Percentiles rank a stretch among this genome's conserved stretches.
phyloP scores from a whole-genome alignment of 2,329 filamentous ascomycete species.

The Orbilia ellipsospora region DNA sequence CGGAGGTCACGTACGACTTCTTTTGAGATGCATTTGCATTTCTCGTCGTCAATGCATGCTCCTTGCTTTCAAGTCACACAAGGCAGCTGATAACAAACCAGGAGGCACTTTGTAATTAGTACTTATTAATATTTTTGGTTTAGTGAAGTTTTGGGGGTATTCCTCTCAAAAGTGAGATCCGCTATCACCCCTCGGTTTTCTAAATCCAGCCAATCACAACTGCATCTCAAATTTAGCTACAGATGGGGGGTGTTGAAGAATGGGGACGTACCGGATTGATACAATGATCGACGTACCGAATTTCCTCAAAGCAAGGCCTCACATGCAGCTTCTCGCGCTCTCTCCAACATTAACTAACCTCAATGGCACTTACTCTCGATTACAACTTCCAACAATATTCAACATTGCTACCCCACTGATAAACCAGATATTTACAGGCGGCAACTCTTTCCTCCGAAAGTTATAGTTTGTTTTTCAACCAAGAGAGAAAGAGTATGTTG shows the following conservation, averaged over 20 bases:
- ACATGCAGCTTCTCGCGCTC: constrained; percentile 20
- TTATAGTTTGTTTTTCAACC: not conserved
- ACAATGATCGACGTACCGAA: constrained; percentile 11
- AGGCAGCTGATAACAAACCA: constrained; percentile 21
- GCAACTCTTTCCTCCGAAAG: constrained; percentile 10
- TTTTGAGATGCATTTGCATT: constrained; percentile 22
- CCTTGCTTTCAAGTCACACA: constrained; percentile 25
- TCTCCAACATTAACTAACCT: not conserved
- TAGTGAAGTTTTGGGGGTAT: too few species aligned
- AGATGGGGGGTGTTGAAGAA: constrained; percentile 3
- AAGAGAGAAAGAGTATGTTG: constrained; percentile 2
- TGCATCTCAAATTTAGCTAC: constrained; percentile 12
- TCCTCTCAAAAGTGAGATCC: too few species aligned
- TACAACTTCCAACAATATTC: constrained; percentile 48
- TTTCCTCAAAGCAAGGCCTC: constrained; percentile 17
- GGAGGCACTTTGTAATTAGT: too few species aligned
- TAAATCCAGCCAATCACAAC: constrained; percentile 44
- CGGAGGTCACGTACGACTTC: constrained; percentile 14
- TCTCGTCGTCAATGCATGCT: constrained; percentile 20
- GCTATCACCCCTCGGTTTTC: constrained; percentile 16
- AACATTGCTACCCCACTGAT: constrained; percentile 36
- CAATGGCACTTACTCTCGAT: not conserved
- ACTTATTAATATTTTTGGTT: too few species aligned
- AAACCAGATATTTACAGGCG: constrained; percentile 4
- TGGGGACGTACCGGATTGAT: constrained; percentile 11